Conservation (phyloP, 805 yeast genomes). For the Isabelozyma pseudorhagii region DNA sequence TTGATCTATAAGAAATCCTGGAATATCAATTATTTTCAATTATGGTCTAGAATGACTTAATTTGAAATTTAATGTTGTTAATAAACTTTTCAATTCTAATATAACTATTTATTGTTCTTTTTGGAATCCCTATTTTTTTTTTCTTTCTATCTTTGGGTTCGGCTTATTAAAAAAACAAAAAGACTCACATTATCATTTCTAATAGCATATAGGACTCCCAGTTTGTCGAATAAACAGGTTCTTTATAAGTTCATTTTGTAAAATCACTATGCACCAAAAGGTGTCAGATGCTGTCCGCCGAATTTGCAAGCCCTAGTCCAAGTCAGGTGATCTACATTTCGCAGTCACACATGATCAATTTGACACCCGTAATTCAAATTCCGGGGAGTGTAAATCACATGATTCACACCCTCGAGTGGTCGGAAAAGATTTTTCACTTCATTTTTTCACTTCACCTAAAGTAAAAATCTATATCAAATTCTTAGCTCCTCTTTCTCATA, state of each 20-base stretch:
- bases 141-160: constrained; percentile 14
- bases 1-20: not conserved
- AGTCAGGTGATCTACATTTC: not conserved
- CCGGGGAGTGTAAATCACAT: not conserved
- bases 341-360: not conserved
- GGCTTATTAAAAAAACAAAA: constrained; percentile 10
- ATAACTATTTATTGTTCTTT: not conserved
- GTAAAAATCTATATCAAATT: not conserved
- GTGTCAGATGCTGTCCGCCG: not conserved
- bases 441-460: not conserved
- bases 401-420: not conserved
- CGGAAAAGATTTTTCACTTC: not conserved
- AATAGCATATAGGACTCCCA: constrained; percentile 29
- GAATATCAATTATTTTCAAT: constrained; percentile 4
- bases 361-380: not conserved
- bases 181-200: not conserved
- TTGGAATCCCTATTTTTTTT: constrained; percentile 18
- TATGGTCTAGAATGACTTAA: constrained; percentile 41
- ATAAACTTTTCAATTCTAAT: not conserved
- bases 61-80: not conserved
- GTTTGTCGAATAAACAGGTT: constrained; percentile 47
- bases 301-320: not conserved
- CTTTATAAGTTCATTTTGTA: constrained; percentile 2
- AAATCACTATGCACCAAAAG: not conserved
- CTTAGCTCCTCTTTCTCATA: not conserved